Evolutionary conservation across 2,329 filamentous ascomycete species (phyloP), one percentile per base, ranked within the genome.

Genomic region (Phialocephala sp.): DNA sequence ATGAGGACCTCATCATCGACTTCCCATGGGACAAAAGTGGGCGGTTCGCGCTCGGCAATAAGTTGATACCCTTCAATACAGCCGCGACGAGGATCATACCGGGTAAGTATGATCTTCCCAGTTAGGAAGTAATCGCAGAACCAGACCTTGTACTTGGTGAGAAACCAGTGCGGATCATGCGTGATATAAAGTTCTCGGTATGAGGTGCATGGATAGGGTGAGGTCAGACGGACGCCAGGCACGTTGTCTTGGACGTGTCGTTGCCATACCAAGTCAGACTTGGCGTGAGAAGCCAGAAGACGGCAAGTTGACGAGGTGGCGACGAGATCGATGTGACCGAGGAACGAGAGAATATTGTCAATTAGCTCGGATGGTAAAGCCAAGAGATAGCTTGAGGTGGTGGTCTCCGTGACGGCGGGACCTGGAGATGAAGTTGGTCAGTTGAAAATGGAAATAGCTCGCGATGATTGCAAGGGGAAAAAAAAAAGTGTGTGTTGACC

Each of bases 101-200:
- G 88, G n/a, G 85, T 84, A 45, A 97, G 74, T 32, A 97, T 83
- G 50, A 97, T 78, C 75, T 90, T 91, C 0, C 94, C 94, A 1
- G 85, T 89, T 57, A 92, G 83, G 36, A 89, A 85, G 1, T 82
- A 84, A 77, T 97, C 92, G 66, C 88, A 86, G 74, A 97, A 94
- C 94, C 94, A 97, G 69, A 97, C 82, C 77, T 91, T 94, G 75
- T 91, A 83, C 60, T 86, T 87, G 0, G 91, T 84, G 0, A 97
- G 82, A 73, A 97, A 97, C 94, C 94, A 97, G 72, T 89, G 87
- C 0, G 90, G 89, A 69, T 95, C 85, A 75, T 95, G 91, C 22
- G 88, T 84, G 50, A 84, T 80, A 76, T 91, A 97, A 2, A 97
- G 85, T 32, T 90, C 84, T 64, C 86, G 87, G 78, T 89, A 97